Percentiles rank a stretch among this genome's conserved stretches.
phyloP scores from a whole-genome alignment of 345 rosid genomes.

The Toxicodendron radicans region DNA sequence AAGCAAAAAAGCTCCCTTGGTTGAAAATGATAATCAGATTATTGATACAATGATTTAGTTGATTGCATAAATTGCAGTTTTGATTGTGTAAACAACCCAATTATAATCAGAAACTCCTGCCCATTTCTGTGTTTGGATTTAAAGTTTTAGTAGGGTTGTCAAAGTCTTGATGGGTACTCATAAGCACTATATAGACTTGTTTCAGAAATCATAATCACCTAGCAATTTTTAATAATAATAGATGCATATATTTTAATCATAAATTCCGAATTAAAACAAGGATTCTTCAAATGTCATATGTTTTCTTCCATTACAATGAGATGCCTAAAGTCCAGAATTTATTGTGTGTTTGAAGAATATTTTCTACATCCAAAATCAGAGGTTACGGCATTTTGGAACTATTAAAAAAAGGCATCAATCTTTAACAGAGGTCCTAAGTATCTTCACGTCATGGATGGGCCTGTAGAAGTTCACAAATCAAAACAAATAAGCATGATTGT shows the following conservation, averaged over 20 bases:
- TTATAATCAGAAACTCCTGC: background rate
- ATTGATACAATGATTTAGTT: constrained; percentile 1
- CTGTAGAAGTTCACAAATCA: constrained; percentile 32
- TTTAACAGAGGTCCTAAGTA: constrained; percentile 68
- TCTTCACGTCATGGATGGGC: constrained; percentile 97
- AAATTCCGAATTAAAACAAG: background rate
- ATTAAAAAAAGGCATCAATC: constrained; percentile 34
- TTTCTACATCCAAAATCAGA: background rate
- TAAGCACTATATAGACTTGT: no score
- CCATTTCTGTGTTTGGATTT: background rate
- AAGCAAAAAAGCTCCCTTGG: background rate
- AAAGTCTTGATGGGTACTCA: no score
- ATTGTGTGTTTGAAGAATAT: background rate
- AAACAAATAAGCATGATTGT: background rate
- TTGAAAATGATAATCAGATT: background rate
- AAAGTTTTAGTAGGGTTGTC: background rate
- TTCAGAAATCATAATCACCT: no score
- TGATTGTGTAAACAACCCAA: background rate
- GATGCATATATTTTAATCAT: no score
- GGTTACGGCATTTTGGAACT: background rate
- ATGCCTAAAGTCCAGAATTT: no score
- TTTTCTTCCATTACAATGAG: background rate
- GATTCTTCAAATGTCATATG: background rate
- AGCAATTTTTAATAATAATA: no score
- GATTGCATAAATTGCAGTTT: background rate